phyloP scores from a whole-genome alignment of 495 filamentous ascomycete genomes.

The Trichoderma parareesei region DNA sequence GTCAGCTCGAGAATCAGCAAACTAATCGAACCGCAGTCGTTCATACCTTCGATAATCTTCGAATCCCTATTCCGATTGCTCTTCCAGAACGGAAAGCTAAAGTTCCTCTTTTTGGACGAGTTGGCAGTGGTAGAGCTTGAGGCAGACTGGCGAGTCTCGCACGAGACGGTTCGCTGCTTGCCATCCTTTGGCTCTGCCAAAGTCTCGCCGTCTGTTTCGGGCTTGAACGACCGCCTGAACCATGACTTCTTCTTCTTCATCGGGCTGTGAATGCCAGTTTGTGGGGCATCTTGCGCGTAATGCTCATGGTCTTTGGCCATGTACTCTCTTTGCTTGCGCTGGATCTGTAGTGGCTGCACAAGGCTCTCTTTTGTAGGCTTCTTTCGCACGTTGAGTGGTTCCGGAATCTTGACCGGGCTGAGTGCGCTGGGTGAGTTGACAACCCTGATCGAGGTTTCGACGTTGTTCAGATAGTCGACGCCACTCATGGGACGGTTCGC shows the following conservation, averaged over 20 bases:
- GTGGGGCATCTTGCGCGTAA: background rate
- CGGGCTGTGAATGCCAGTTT: background rate
- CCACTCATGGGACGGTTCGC: constrained; percentile 21
- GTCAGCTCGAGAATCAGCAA: constrained; percentile 15
- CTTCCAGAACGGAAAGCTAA: constrained; percentile 40
- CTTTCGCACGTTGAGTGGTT: constrained; percentile 50
- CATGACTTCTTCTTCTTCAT: constrained; percentile 52
- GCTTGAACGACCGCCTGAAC: constrained; percentile 53
- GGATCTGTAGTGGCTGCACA: background rate
- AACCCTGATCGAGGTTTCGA: constrained; percentile 42
- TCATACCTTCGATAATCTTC: constrained; percentile 31
- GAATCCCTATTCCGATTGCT: constrained; percentile 26
- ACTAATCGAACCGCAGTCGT: background rate
- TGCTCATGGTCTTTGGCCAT: background rate
- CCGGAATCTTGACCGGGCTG: constrained; percentile 17
- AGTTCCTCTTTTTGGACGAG: constrained; percentile 38
- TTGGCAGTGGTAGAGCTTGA: constrained; percentile 12
- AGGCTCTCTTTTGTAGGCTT: constrained; percentile 22
- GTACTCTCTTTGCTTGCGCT: background rate
- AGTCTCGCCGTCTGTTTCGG: constrained; percentile 16
- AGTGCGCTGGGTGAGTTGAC: constrained; percentile 31
- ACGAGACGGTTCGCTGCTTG: constrained; percentile 3
- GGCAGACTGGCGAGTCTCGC: constrained; percentile 5
- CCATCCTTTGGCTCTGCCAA: background rate
- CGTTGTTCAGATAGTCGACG: constrained; percentile 27